Conservation (phyloP, 2,329 filamentous ascomycete genomes). For the Dichotomopilus funicola region DNA sequence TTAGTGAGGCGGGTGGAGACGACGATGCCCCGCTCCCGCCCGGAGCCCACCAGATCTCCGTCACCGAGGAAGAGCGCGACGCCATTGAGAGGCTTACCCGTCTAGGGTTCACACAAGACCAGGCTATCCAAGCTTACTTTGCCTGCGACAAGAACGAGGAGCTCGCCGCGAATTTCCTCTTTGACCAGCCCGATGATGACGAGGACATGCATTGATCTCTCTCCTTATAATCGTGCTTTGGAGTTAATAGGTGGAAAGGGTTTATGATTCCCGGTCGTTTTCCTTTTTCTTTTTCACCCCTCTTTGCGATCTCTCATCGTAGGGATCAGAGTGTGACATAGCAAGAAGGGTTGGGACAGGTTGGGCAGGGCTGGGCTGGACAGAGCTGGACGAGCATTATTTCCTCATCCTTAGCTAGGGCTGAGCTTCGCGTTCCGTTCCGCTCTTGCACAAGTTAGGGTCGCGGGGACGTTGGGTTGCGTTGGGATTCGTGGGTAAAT, state of each 20-base stretch:
- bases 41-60: conserved; percentile 79
- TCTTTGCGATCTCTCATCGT: background rate
- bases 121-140: conserved; percentile 97
- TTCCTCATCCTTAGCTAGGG: no score
- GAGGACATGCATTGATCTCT: conserved; percentile 32
- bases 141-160: conserved; percentile 99
- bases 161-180: conserved; percentile 93
- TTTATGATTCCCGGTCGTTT: background rate
- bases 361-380: background rate
- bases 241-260: background rate
- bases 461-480: no score
- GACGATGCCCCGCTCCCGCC: conserved; percentile 80
- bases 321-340: conserved; percentile 3
- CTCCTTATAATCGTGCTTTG: background rate
- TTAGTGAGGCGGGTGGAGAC: conserved; percentile 74
- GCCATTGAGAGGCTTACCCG: conserved; percentile 93
- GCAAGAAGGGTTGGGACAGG: conserved; percentile 1
- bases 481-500: no score
- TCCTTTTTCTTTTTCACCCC: no score
- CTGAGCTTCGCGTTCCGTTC: no score
- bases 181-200: conserved; percentile 90
- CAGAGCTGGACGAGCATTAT: background rate
- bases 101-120: conserved; percentile 85
- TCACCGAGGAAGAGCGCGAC: conserved; percentile 93
- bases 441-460: no score